Percentiles rank a stretch among this genome's conserved stretches.
phyloP scores from a whole-genome alignment of 257 asterid species.

The Solanum acaule region DNA sequence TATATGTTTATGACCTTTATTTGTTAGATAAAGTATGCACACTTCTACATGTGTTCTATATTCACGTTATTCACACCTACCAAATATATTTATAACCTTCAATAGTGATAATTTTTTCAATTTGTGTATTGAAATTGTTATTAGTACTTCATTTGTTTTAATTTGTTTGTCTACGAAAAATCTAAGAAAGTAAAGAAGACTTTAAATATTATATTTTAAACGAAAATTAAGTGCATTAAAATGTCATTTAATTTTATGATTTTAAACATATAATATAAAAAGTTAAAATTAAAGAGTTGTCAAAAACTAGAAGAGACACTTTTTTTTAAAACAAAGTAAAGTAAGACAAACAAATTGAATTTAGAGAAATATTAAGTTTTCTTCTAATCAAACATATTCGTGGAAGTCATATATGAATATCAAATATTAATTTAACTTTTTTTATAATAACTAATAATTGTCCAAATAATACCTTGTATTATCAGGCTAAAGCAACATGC shows the following conservation, averaged over 20 bases:
- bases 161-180: accelerated
- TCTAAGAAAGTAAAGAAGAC: accelerated
- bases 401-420: too few relatives aligned
- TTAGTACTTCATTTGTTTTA: too few relatives aligned
- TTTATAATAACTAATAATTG: background rate
- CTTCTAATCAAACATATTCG: background rate
- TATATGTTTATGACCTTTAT: background rate
- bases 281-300: too few relatives aligned
- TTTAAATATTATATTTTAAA: too few relatives aligned
- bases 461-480: background rate
- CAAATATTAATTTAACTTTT: too few relatives aligned
- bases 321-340: too few relatives aligned
- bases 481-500: background rate
- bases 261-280: too few relatives aligned
- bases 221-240: too few relatives aligned
- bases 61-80: background rate
- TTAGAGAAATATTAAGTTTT: too few relatives aligned
- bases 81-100: background rate
- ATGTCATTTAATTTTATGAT: too few relatives aligned
- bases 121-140: background rate
- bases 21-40: background rate
- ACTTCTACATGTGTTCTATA: background rate
- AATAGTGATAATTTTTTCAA: background rate
- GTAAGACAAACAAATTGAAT: background rate
- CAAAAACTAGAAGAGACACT: background rate